Evolutionary conservation across 257 asterid species (phyloP).

Genomic region (Nicotiana otophora): DNA sequence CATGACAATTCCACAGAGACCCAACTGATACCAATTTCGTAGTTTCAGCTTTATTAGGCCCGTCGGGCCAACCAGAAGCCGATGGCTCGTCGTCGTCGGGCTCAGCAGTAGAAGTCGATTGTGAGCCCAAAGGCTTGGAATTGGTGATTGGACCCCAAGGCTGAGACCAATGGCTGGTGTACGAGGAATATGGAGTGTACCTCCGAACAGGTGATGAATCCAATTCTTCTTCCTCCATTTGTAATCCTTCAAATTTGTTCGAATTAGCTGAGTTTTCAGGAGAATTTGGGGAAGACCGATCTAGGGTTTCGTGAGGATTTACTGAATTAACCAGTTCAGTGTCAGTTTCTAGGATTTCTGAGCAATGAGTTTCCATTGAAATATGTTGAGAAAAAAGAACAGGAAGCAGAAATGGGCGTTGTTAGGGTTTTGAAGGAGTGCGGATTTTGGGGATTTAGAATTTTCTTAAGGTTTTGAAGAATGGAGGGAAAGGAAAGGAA

Average conservation of each 20-base stretch:
- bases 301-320: slow-evolving; percentile 27
- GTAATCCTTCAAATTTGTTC: slow-evolving; percentile 14
- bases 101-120: not conserved
- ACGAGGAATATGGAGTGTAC: not conserved
- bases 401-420: slow-evolving; percentile 5
- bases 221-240: slow-evolving; percentile 14
- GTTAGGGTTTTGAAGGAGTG: slow-evolving; percentile 27
- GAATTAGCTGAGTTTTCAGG: not conserved
- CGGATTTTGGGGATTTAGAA: not conserved
- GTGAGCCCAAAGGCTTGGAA: not conserved
- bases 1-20: not conserved
- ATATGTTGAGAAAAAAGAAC: not conserved
- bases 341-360: not conserved
- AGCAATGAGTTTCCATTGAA: slow-evolving; percentile 18
- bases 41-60: slow-evolving; percentile 9
- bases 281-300: slow-evolving; percentile 6
- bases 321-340: slow-evolving; percentile 12
- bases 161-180: slow-evolving; percentile 20
- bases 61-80: slow-evolving; percentile 13
- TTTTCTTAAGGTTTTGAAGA: not conserved
- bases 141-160: slow-evolving; percentile 24
- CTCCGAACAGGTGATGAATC: not conserved
- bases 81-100: slow-evolving; percentile 12
- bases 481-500: slow-evolving; percentile 12
- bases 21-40: not conserved